Base-by-base conservation (phyloP, 2,329 filamentous ascomycete species). In the Epichloe gansuensis region DNA sequence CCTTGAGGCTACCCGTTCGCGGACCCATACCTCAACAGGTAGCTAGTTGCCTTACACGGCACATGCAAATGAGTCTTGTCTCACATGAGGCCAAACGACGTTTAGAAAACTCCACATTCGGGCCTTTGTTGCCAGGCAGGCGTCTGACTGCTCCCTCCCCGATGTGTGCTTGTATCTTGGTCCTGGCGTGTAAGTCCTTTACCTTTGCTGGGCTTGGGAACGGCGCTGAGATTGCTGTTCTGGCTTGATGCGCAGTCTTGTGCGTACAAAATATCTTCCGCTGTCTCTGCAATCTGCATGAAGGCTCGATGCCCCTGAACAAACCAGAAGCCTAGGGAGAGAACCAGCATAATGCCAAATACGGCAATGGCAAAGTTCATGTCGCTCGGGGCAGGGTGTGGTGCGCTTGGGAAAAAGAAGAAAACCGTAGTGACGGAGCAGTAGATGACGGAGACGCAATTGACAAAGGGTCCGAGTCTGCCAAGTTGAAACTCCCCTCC, bases 281-380 rank as follows among this genome's bases (percentile, higher is more conserved):
- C 53, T 56, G 58, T 38, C 36, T 57, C 55, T 15, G 49, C 51
- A 17, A 45, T 50, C 27, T 60, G 55, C 60, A 63, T 57, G 47
- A 55, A 64, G 17, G 57, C 58, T n/a, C 47, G 47, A 25, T 67
- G 67, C 1, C 75, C 76, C 57, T 70, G 68, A 40, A 74, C 49
- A 39, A 77, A 63, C 75, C 75, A 79, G 54, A 78, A 78, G 0
- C 62, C 66, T 1, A 76, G 40, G 0, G 74, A 67, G 7, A 78
- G 66, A 3, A 76, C 64, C 49, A 78, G 55, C 74, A 78, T 76
- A 23, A 78, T 68, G 1, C 74, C 76, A 56, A 79, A 78, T 1
- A 78, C 75, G 1, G 72, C 76, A 56, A 78, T 77, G 5, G 76
- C 76, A 58, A 73, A 79, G 60, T 79, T 79, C 76, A 78, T 78